Conservation (phyloP, 495 filamentous ascomycete genomes). For the Lasiosphaeriaceae sp. region DNA sequence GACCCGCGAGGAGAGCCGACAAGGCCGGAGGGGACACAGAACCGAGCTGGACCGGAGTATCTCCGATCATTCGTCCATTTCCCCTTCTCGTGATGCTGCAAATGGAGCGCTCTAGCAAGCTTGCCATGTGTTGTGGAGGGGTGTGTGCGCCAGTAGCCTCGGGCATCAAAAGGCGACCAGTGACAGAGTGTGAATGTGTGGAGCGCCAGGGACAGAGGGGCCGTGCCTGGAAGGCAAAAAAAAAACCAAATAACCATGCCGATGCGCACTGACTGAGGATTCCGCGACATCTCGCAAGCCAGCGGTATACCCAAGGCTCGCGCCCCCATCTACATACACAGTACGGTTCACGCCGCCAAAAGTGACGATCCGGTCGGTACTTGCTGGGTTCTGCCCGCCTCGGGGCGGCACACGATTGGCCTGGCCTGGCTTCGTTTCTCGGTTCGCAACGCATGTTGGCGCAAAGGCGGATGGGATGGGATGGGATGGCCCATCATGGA, state of each 20-base stretch:
- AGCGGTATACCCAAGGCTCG: background rate
- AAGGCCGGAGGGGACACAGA: background rate
- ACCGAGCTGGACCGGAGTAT: conserved; percentile 9
- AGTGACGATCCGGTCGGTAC: conserved; percentile 22
- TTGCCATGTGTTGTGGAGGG: background rate
- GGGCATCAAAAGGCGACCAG: background rate
- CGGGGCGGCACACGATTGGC: conserved; percentile 3
- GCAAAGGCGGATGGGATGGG: background rate
- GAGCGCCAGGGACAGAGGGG: background rate
- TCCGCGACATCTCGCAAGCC: conserved; percentile 3
- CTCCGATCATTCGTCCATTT: conserved; percentile 6
- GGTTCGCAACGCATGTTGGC: background rate
- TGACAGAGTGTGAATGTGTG: no score
- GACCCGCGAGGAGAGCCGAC: background rate
- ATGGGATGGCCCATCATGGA: background rate
- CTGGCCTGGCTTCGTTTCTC: conserved; percentile 1
- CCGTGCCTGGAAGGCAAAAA: background rate
- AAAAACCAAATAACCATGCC: conserved; percentile 8
- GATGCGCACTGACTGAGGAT: conserved; percentile 22
- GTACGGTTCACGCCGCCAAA: background rate
- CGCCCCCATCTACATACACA: background rate
- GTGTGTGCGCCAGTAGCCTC: conserved; percentile 2
- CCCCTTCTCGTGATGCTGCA: background rate
- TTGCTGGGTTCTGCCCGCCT: conserved; percentile 13
- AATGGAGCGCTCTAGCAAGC: background rate